phyloP scores from a whole-genome alignment of 208 protist genomes.

The Leptomonas seymouri region DNA sequence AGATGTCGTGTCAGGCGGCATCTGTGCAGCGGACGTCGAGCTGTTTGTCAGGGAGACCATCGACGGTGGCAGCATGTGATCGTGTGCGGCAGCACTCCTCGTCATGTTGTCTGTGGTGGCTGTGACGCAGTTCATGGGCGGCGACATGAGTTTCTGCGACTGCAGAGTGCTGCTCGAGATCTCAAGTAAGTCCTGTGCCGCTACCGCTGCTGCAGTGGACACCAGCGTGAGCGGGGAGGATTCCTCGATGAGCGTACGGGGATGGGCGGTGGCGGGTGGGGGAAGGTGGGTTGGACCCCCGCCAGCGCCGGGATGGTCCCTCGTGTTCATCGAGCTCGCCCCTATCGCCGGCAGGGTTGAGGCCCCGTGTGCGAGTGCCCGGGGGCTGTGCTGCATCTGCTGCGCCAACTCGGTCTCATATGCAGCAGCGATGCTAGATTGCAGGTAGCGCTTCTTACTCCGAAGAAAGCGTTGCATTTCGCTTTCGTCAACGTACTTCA shows the following conservation, averaged over 20 bases:
- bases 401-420: conserved; percentile 16
- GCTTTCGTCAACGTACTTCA: conserved; percentile 63
- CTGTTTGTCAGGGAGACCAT: conserved; percentile 2
- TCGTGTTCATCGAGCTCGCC: background rate
- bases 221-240: background rate
- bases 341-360: background rate
- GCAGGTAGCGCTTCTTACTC: conserved; percentile 20
- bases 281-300: conserved; percentile 1
- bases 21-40: conserved; percentile 8
- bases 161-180: background rate
- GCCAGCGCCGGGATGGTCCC: background rate
- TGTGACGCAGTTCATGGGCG: background rate
- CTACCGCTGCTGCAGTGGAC: background rate
- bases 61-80: conserved; percentile 23
- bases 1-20: conserved; percentile 9
- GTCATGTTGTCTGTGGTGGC: background rate
- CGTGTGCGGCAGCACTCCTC: background rate
- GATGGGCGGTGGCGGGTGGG: background rate
- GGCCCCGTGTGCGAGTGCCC: conserved; percentile 2
- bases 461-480: conserved; percentile 30
- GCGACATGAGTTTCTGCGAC: background rate
- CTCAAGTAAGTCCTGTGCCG: background rate
- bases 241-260: background rate
- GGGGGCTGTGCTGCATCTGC: conserved; percentile 10
- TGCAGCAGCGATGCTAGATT: conserved; percentile 14